Percentiles rank a stretch among this genome's conserved stretches.
phyloP scores from a whole-genome alignment of 768 basidiomycete species.

The Omphalotus guepiniiformis region DNA sequence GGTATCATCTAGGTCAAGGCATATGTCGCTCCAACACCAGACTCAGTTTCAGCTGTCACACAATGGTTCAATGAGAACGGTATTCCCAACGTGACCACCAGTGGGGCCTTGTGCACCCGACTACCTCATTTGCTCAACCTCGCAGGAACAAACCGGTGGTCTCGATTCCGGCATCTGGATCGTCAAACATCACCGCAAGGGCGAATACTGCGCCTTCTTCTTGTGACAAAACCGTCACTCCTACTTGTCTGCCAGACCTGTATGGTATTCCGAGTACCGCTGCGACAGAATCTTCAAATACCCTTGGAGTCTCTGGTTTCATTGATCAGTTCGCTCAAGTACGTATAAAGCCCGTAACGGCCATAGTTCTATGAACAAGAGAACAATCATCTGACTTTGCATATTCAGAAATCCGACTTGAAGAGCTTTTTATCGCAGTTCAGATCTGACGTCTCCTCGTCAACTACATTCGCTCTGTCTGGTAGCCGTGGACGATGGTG shows the following conservation, averaged over 20 bases:
- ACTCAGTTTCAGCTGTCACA: conserved; percentile 20
- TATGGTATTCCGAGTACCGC: conserved; percentile 30
- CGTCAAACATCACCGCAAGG: conserved; percentile 9
- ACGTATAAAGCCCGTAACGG: too few relatives aligned
- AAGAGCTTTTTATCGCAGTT: conserved; percentile 19
- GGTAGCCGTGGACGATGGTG: conserved; percentile 32
- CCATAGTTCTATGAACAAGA: conserved; percentile 21
- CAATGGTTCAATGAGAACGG: conserved; percentile 21
- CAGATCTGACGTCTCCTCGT: conserved; percentile 26
- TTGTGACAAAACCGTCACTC: conserved; percentile 25
- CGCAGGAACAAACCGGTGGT: conserved; percentile 13
- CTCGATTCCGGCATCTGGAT: conserved; percentile 10
- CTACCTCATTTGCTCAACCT: conserved; percentile 23
- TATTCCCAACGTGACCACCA: conserved; percentile 17
- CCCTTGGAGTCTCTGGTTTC: conserved; percentile 28
- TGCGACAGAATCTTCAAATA: conserved; percentile 24
- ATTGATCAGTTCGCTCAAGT: conserved; percentile 29
- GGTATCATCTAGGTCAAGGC: conserved; percentile 19
- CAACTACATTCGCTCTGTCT: conserved; percentile 29
- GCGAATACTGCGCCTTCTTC: conserved; percentile 19
- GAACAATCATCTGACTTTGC: conserved; percentile 28
- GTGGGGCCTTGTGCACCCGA: conserved; percentile 25
- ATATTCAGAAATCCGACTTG: conserved; percentile 20
- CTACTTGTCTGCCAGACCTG: conserved; percentile 28
- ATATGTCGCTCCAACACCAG: conserved; percentile 22